These are phyloP conservation scores for Venturia carpophila DNA, from an alignment of 2,329 filamentous ascomycete species.

Conservation along the genomic window DNA sequence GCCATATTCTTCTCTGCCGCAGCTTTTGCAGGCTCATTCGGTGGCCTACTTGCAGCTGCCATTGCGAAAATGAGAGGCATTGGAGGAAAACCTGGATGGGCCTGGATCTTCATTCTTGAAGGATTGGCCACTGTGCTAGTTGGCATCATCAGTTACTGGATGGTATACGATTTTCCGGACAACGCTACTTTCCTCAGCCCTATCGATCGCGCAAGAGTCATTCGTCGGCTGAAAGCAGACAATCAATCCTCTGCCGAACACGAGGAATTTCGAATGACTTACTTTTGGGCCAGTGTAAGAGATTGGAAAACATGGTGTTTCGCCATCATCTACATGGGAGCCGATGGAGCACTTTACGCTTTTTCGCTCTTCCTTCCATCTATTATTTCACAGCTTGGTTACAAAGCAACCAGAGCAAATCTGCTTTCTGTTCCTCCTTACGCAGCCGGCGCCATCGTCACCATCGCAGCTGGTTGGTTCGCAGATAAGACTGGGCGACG, in stretches of 20 bases:
- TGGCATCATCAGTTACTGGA: conserved; percentile 63
- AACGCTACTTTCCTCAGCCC: conserved; percentile 64
- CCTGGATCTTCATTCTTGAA: conserved; percentile 38
- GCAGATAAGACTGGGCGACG: conserved; percentile 68
- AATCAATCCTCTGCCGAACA: conserved; percentile 66
- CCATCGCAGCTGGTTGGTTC: conserved; percentile 61
- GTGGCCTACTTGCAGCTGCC: conserved; percentile 63
- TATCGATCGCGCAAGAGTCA: conserved; percentile 61
- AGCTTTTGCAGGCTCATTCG: conserved; percentile 69
- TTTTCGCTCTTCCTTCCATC: conserved; percentile 73
- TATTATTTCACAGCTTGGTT: conserved; percentile 57
- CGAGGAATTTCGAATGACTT: conserved; percentile 65
- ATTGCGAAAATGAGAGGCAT: conserved; percentile 63
- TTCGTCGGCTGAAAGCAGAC: conserved; percentile 62
- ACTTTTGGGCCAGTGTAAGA: conserved; percentile 62
- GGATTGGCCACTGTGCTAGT: conserved; percentile 63
- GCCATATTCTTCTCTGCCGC: conserved; percentile 81
- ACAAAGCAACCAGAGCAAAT: conserved; percentile 57
- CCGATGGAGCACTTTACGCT: conserved; percentile 62
- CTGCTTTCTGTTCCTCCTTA: conserved; percentile 71
- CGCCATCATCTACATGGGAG: conserved; percentile 72
- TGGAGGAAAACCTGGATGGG: conserved; percentile 38
- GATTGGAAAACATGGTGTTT: conserved; percentile 81
- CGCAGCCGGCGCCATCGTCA: conserved; percentile 60
- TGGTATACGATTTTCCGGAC: conserved; percentile 76